Evolutionary conservation across 1,284 basidiomycete genomes (phyloP).

Genomic region (Tremellales sp.): DNA sequence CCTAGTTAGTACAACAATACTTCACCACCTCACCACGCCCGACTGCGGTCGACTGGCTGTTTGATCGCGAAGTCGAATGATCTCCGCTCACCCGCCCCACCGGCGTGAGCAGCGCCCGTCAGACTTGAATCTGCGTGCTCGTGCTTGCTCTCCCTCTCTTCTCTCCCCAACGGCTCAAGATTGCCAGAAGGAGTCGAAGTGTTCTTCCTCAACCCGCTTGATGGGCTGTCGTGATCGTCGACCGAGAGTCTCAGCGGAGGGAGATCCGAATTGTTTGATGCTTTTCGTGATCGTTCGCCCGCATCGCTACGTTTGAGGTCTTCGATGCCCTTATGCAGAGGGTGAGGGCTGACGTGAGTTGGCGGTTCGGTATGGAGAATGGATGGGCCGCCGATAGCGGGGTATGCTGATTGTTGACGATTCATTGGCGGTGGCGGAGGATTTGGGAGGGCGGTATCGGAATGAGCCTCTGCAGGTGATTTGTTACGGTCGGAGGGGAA

Average conservation of each 20-base stretch:
- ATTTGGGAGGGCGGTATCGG: not conserved
- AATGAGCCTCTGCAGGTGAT: not conserved
- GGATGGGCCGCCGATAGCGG: not conserved
- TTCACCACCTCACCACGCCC: too few relatives aligned
- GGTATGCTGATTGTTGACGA: not conserved
- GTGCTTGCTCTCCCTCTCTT: too few relatives aligned
- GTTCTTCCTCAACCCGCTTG: too few relatives aligned
- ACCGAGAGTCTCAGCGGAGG: not conserved
- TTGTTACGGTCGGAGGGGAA: constrained; percentile 12
- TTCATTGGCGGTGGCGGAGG: not conserved
- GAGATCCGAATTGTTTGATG: not conserved
- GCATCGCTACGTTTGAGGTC: not conserved
- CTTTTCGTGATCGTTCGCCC: not conserved
- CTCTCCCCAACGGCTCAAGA: too few relatives aligned
- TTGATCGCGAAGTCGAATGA: too few relatives aligned
- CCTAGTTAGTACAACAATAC: too few relatives aligned
- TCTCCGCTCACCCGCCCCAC: too few relatives aligned
- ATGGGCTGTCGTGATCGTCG: not conserved
- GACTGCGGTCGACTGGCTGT: too few relatives aligned
- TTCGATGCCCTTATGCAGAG: not conserved
- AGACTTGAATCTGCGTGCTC: too few relatives aligned
- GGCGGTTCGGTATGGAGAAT: not conserved
- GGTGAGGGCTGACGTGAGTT: too few relatives aligned
- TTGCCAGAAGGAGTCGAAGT: too few relatives aligned
- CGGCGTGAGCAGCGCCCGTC: too few relatives aligned